A percentile compares a stretch with the other conserved stretches of the same genome.
Conservation (phyloP, 352 stramenopile species). For the Plasmopara viticola region DNA sequence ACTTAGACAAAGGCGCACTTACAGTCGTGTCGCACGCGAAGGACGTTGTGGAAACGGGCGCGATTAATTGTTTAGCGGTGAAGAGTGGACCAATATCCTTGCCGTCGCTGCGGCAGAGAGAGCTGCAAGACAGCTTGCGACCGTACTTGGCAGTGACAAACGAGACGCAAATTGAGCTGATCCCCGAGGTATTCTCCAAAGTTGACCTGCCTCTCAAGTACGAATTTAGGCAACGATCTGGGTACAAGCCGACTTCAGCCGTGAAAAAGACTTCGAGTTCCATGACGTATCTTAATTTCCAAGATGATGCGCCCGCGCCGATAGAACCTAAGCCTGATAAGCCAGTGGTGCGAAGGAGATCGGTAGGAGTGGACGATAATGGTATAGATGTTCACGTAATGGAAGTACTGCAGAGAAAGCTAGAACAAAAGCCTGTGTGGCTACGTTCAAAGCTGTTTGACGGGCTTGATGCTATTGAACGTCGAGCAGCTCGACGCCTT, state of each 20-base stretch:
- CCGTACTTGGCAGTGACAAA: constrained; percentile 47
- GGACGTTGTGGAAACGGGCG: constrained; percentile 16
- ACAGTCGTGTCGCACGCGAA: constrained; percentile 19
- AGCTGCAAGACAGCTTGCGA: constrained; percentile 48
- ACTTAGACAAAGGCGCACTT: constrained; percentile 22
- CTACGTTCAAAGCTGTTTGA: constrained; percentile 65
- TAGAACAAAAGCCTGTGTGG: constrained; percentile 69
- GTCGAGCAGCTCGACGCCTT: constrained; percentile 50
- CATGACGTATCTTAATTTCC: constrained; percentile 79
- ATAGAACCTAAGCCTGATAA: constrained; percentile 41
- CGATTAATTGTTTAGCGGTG: constrained; percentile 25
- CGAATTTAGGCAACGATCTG: constrained; percentile 71
- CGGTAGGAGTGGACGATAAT: constrained; percentile 47
- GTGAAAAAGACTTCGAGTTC: constrained; percentile 65
- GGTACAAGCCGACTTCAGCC: constrained; percentile 53
- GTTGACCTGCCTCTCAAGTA: constrained; percentile 79
- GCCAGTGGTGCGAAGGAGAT: constrained; percentile 39
- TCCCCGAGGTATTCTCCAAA: constrained; percentile 80
- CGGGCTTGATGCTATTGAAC: constrained; percentile 51
- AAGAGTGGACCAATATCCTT: constrained; percentile 37
- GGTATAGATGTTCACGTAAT: constrained; percentile 61
- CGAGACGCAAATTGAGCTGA: constrained; percentile 58
- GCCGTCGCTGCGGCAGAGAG: constrained; percentile 30
- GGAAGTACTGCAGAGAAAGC: constrained; percentile 41
- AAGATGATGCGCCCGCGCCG: constrained; percentile 50